A percentile compares a stretch with the other conserved stretches of the same genome.
These are phyloP conservation scores for Ascochyta viciae-villosae DNA, from an alignment of 2,329 filamentous ascomycete species.

Conservation along the genomic window DNA sequence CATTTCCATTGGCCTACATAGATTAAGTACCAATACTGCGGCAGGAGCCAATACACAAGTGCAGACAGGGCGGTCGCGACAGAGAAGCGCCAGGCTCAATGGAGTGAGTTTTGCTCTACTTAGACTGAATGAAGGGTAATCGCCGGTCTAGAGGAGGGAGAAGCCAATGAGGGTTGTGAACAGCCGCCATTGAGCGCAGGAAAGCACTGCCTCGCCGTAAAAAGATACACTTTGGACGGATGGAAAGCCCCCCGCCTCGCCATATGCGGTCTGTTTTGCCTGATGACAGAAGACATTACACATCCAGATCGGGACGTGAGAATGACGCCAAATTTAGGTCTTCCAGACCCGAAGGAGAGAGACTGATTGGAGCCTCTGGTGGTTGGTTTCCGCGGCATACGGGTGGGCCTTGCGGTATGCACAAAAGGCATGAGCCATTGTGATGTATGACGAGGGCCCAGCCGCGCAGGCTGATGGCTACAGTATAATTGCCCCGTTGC, in stretches of 20 bases:
- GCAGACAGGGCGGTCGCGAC: constrained; percentile 4
- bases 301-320: neutral
- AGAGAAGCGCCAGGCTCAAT: constrained; percentile 1
- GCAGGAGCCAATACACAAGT: constrained; percentile 12
- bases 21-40: constrained; percentile 11
- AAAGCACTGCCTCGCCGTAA: constrained; percentile 12
- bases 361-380: neutral
- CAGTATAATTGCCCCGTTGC: too few relatives aligned
- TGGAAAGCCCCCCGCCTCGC: neutral
- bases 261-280: neutral
- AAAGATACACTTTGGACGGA: constrained; percentile 1
- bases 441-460: too few relatives aligned
- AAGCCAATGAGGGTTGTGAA: neutral
- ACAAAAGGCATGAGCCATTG: too few relatives aligned
- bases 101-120: constrained; percentile 8
- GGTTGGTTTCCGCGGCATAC: neutral
- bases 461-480: too few relatives aligned
- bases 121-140: neutral
- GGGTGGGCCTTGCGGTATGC: neutral
- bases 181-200: neutral
- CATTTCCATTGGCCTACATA: constrained; percentile 4
- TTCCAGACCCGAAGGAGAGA: neutral
- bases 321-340: constrained; percentile 4
- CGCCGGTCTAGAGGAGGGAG: neutral
- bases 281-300: neutral